A percentile compares a stretch with the other conserved stretches of the same genome.
Evolutionary conservation across 768 basidiomycete species (phyloP).

Genomic region (Russula vinacea): DNA sequence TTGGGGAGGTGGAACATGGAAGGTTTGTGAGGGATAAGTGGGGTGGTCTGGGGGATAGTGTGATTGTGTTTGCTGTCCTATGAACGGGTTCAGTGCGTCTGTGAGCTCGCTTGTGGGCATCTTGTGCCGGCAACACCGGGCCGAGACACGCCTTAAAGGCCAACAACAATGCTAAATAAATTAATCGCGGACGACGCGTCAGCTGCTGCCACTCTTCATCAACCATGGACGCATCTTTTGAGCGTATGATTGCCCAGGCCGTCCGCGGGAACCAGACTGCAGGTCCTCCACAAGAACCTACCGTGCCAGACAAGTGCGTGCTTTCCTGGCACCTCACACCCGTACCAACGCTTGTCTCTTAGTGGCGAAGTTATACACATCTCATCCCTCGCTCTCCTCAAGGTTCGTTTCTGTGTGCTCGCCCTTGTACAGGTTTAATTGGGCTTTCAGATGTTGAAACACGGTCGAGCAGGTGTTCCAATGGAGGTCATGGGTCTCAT

Average conservation of each 20-base stretch:
- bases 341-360: constrained; percentile 24
- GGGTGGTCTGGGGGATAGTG: constrained; percentile 14
- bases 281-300: constrained; percentile 43
- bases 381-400: constrained; percentile 92
- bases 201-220: constrained; percentile 3
- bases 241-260: constrained; percentile 39
- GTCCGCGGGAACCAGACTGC: constrained; percentile 25
- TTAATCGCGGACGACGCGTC: constrained; percentile 30
- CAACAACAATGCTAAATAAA: constrained; percentile 13
- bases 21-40: constrained; percentile 2
- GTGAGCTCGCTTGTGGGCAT: constrained; percentile 75
- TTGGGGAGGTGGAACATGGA: constrained; percentile 8
- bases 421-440: constrained; percentile 12
- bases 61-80: constrained; percentile 40
- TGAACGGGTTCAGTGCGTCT: constrained; percentile 72
- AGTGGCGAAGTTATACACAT: constrained; percentile 97
- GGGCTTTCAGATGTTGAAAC: constrained; percentile 88
- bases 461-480: constrained; percentile 96
- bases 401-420: constrained; percentile 50
- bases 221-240: constrained; percentile 36
- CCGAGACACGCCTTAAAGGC: not conserved
- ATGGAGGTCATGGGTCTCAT: constrained; percentile 99
- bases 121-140: constrained; percentile 14
- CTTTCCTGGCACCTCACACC: constrained; percentile 17
- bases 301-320: constrained; percentile 73